Evolutionary conservation across 441 rosid species (phyloP), one percentile per base, ranked within the genome.

Genomic region (Euphorbia neoarborescens): DNA sequence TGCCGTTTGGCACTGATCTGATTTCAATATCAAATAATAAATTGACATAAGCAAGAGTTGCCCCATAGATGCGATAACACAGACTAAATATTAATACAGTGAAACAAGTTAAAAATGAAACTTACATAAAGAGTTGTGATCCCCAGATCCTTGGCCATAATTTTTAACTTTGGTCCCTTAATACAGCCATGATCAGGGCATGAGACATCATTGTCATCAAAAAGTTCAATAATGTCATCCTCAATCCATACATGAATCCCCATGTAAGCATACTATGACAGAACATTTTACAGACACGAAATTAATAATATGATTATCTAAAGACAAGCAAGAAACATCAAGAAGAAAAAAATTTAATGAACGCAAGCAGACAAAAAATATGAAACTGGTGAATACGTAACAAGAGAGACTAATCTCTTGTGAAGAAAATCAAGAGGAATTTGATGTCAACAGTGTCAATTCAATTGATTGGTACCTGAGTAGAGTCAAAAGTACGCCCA

Each of bases 1-100:
- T 85, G 92, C 77, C 81, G 94, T 83, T 85, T 88, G 70, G 84
- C 84, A 76, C 94, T 85, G 68, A 87, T 97, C 99, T 94, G 86
- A 77, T 77, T 73, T 68, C 64, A 81, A 72, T 27, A 73, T 40
- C 27, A 56, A 73, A 72, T 27, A 48, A 73, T 77, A 76, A 77
- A 74, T 65, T 60, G 73, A 68, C 70, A 70, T 66, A 67, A 37
- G 57, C 68, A 69, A 56, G 59, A 44, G 69, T 71, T 14, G 2
- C 69, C 73, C 22, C 62, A 13, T 50, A 68, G 56, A 69, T 32
- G 20, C 19, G 37, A 54, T 20, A 68, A 24, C 63, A 38, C 71
- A 9, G 65, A 65, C 24, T 19, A 60, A 38, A 40, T 57, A 32
- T 65, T 25, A 32, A 71, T 37, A 71, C 5, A 69, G 20, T 46